Evolutionary conservation across 345 rosid species (phyloP), one percentile per base, ranked within the genome.

Genomic region (Eucalyptus camaldulensis): DNA sequence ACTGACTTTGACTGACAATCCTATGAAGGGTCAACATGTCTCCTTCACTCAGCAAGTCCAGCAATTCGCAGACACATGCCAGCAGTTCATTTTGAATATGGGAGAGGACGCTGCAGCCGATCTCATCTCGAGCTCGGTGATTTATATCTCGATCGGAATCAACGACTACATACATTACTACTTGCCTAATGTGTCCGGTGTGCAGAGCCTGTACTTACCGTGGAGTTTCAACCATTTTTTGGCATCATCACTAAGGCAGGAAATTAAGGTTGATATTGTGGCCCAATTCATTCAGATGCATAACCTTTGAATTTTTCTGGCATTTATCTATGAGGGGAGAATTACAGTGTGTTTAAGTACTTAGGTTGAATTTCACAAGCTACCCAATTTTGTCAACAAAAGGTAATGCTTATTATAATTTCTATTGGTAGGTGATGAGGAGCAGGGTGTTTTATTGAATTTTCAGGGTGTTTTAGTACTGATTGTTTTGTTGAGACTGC

Each of bases 151-250:
- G 3, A 94, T 96, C 60, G 99, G 99, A 80, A 93, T 95, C 92
- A 97, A 97, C 49, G 99, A 97, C 88, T 96, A 95, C 89, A 96
- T 97, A 89, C 99, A 96, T 90, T 96, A 96, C 95, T 97, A 96
- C 90, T 90, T 97, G 86, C 95, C 92, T 16, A 96, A 97, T 87
- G 93, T 92, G 87, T 96, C 99, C 33, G 91, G 91, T 90, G 96
- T 95, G 72, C 98, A 94, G 94, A 94, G 92, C 65, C 90, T 94
- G 60, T 96, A 95, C 90, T 92, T 95, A 11, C 99, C 99, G 3
- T 96, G 99, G 99, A 91, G 94, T 91, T 97, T 96, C 92, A 95
- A 95, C 92, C 96, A 92, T 93, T 95, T 96, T 92, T 90, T 97
- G 91, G 98, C 96, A 83, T 89, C 96, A 9, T 87, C 93, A 44